Conservation (phyloP, 2,329 filamentous ascomycete genomes). For the Trichoderma gracile region DNA sequence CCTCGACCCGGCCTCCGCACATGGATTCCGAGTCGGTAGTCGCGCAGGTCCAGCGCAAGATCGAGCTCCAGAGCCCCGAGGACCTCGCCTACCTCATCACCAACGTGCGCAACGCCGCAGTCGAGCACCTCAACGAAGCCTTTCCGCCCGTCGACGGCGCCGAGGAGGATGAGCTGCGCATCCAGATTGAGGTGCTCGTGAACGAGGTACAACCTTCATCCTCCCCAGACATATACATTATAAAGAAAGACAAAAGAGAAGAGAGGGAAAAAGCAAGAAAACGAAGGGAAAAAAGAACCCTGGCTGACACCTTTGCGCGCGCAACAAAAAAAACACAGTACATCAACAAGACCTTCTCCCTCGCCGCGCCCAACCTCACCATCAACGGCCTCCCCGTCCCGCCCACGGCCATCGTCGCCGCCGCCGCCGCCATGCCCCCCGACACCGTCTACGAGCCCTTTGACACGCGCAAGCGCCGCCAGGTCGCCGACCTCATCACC, state of each 20-base stretch:
- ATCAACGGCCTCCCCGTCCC: conserved; percentile 62
- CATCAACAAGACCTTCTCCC: conserved; percentile 60
- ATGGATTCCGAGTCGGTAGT: conserved; percentile 42
- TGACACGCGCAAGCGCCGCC: conserved; percentile 58
- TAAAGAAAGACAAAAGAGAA: neutral
- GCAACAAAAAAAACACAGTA: conserved; percentile 46
- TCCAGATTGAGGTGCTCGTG: conserved; percentile 60
- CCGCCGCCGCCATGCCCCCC: conserved; percentile 29
- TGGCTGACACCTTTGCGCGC: neutral
- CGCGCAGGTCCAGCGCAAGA: conserved; percentile 62
- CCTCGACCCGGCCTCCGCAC: neutral
- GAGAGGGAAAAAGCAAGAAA: neutral
- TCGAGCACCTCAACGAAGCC: conserved; percentile 65
- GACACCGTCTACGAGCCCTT: conserved; percentile 57
- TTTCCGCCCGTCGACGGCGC: conserved; percentile 63
- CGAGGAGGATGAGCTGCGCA: conserved; percentile 57
- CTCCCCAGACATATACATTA: neutral
- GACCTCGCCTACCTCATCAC: conserved; percentile 70
- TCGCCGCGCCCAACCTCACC: conserved; percentile 59
- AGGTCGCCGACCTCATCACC: conserved; percentile 60
- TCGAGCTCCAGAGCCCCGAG: conserved; percentile 75
- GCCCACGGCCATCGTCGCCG: conserved; percentile 41
- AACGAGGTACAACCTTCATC: conserved; percentile 49
- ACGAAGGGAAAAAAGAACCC: neutral
- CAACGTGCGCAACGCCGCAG: conserved; percentile 68